These are phyloP conservation scores for Coelastrella sp. DNA, from an alignment of 139 green algal species.

Conservation along the genomic window DNA sequence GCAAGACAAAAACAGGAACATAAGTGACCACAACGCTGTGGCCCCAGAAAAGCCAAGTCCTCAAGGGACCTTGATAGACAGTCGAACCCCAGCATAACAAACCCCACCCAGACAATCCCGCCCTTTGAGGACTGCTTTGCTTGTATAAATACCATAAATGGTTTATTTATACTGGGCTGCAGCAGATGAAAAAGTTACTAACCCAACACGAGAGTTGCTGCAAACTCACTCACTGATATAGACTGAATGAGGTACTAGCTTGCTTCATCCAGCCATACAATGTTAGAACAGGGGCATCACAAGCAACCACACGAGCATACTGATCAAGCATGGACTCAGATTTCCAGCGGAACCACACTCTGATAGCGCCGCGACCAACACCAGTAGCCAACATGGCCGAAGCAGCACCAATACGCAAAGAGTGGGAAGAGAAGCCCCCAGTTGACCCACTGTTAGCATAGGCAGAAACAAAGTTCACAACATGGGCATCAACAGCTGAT, in stretches of 20 bases:
- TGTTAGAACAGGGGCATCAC: background rate
- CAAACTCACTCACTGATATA: background rate
- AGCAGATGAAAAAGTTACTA: background rate
- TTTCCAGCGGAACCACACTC: background rate
- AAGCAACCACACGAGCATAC: background rate
- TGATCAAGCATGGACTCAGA: background rate
- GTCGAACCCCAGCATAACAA: too few relatives aligned
- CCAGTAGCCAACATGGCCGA: slow-evolving; percentile 13
- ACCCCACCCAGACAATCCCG: background rate
- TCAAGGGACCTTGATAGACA: too few relatives aligned
- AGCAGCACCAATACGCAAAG: slow-evolving; percentile 1
- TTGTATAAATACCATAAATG: background rate
- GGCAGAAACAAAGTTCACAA: background rate
- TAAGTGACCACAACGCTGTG: background rate
- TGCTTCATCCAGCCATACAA: slow-evolving; percentile 1
- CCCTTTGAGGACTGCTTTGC: background rate
- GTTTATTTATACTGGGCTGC: slow-evolving; percentile 4
- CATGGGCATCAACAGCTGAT: background rate
- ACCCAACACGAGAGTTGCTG: background rate
- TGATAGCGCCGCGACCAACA: background rate
- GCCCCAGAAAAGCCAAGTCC: background rate
- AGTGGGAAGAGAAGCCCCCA: background rate
- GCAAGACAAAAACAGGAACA: background rate
- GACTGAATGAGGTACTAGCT: background rate
- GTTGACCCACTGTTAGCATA: background rate